phyloP scores from a whole-genome alignment of 2,329 filamentous ascomycete genomes.

The Trichoderma pleuroti region DNA sequence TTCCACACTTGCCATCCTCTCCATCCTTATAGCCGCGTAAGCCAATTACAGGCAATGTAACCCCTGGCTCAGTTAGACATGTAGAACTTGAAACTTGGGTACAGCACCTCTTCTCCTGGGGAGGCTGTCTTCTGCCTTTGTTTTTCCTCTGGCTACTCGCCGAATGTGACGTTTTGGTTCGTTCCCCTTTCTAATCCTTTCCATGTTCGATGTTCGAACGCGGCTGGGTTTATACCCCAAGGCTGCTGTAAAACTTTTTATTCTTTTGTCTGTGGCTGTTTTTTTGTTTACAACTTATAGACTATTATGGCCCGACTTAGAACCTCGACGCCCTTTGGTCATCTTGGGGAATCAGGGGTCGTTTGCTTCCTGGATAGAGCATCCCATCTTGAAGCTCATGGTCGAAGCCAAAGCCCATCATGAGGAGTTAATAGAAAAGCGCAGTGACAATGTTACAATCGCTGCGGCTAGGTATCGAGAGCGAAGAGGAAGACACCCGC shows the following conservation, averaged over 20 bases:
- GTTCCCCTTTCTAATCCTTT: background rate
- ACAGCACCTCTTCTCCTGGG: background rate
- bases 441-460: constrained; percentile 47
- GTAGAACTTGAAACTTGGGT: background rate
- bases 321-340: constrained; percentile 20
- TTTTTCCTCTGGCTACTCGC: background rate
- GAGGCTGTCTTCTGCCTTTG: background rate
- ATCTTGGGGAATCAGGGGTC: constrained; percentile 17
- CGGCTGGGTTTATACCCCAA: constrained; percentile 22
- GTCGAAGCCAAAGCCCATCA: constrained; percentile 43
- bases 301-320: constrained; percentile 32
- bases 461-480: constrained; percentile 55
- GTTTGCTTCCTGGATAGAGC: constrained; percentile 22
- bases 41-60: background rate
- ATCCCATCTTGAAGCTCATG: constrained; percentile 53
- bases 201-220: constrained; percentile 15
- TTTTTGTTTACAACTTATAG: constrained; percentile 31
- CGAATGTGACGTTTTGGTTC: background rate
- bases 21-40: background rate
- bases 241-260: constrained; percentile 30
- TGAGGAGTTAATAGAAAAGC: constrained; percentile 39
- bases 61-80: background rate
- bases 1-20: background rate
- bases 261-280: constrained; percentile 25
- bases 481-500: constrained; percentile 57